phyloP scores from a whole-genome alignment of 2,329 filamentous ascomycete species.

The Pseudogymnoascus sp. region DNA sequence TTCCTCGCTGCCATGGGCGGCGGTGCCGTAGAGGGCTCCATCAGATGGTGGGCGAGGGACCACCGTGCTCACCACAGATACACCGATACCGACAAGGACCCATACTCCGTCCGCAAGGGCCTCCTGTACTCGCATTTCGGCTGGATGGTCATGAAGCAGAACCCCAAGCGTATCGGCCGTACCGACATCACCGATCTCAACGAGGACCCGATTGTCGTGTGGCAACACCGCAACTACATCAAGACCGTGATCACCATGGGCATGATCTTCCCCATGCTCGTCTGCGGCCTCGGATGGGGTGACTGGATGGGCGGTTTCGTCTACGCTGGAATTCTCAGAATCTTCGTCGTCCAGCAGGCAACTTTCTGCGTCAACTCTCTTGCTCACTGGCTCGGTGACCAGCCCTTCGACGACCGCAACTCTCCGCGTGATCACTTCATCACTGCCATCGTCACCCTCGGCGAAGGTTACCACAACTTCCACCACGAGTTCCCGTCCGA shows the following conservation, averaged over 20 bases:
- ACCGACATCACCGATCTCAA: slow-evolving; percentile 85
- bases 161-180: slow-evolving; percentile 79
- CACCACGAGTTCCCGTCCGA: slow-evolving; percentile 92
- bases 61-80: slow-evolving; percentile 87
- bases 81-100: slow-evolving; percentile 87
- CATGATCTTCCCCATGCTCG: slow-evolving; percentile 64
- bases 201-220: slow-evolving; percentile 76
- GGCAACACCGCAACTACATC: slow-evolving; percentile 82
- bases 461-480: slow-evolving; percentile 92
- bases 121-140: slow-evolving; percentile 77
- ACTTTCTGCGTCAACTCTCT: slow-evolving; percentile 91
- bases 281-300: slow-evolving; percentile 72
- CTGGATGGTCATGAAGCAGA: slow-evolving; percentile 93
- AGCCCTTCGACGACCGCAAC: slow-evolving; percentile 90
- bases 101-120: slow-evolving; percentile 85
- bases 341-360: slow-evolving; percentile 86
- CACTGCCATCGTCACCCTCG: slow-evolving; percentile 76
- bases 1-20: slow-evolving; percentile 76
- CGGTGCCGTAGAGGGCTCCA: slow-evolving; percentile 77
- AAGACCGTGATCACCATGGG: slow-evolving; percentile 73
- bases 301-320: slow-evolving; percentile 78
- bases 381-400: slow-evolving; percentile 85
- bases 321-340: slow-evolving; percentile 76
- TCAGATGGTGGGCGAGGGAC: slow-evolving; percentile 82
- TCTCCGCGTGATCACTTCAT: slow-evolving; percentile 82